Conservation (phyloP, 768 basidiomycete genomes). For the Boletus fagicola region DNA sequence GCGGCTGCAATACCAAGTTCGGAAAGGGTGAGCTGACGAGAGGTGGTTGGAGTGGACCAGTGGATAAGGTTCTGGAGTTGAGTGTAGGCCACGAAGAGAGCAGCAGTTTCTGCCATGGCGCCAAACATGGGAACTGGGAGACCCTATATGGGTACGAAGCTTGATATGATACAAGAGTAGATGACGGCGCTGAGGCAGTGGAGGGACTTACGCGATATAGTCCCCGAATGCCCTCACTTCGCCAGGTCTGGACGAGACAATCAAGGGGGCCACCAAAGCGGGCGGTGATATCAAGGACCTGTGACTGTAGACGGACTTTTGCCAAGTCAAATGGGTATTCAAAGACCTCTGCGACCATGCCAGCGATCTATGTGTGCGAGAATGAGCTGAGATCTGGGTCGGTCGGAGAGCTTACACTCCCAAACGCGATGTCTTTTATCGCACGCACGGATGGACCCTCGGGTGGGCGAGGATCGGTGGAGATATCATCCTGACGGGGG, state of each 20-base stretch:
- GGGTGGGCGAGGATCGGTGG: not conserved
- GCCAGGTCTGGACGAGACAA: slow-evolving; percentile 59
- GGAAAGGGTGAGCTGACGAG: slow-evolving; percentile 46
- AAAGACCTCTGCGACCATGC: slow-evolving; percentile 82
- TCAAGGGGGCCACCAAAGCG: slow-evolving; percentile 59
- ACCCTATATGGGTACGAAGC: slow-evolving; percentile 47
- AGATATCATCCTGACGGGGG: not conserved
- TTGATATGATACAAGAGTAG: not conserved
- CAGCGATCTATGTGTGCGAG: slow-evolving; percentile 53
- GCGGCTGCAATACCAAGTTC: slow-evolving; percentile 77
- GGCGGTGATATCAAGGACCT: slow-evolving; percentile 66
- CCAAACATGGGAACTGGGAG: slow-evolving; percentile 84
- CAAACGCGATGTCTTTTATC: slow-evolving; percentile 47
- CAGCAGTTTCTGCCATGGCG: slow-evolving; percentile 85
- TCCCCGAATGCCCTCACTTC: slow-evolving; percentile 54
- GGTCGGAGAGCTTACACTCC: slow-evolving; percentile 37
- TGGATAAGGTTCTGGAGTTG: slow-evolving; percentile 62
- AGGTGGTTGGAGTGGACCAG: slow-evolving; percentile 19
- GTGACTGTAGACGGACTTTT: slow-evolving; percentile 88
- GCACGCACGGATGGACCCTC: slow-evolving; percentile 22
- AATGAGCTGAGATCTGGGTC: not conserved
- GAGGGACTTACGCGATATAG: slow-evolving; percentile 47
- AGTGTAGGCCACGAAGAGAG: slow-evolving; percentile 78
- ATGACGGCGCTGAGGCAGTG: not conserved
- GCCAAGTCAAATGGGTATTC: slow-evolving; percentile 93